A percentile compares a stretch with the other conserved stretches of the same genome.
Conservation (phyloP, 2,329 filamentous ascomycete species). For the Colletotrichum siamense region DNA sequence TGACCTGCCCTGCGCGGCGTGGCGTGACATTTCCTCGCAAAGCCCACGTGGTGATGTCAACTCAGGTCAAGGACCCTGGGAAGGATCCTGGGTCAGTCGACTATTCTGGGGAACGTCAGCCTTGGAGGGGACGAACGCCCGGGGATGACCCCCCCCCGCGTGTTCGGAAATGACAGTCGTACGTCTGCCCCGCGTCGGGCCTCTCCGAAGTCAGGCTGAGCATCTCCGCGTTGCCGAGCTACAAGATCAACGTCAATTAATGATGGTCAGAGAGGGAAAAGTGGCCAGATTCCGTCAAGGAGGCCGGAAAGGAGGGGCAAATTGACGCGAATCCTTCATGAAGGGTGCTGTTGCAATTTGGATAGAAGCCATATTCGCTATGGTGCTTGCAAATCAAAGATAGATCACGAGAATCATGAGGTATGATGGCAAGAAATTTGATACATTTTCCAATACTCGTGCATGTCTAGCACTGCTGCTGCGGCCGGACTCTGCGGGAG, state of each 20-base stretch:
- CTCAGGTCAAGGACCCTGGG: background rate
- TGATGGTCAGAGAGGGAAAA: background rate
- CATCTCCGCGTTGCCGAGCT: background rate
- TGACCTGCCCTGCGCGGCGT: background rate
- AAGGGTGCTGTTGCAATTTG: background rate
- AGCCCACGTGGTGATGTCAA: slow-evolving; percentile 22
- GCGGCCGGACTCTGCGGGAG: background rate
- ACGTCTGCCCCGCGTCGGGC: background rate
- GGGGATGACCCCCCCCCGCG: background rate
- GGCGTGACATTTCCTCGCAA: slow-evolving; percentile 22
- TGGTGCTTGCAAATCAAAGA: background rate
- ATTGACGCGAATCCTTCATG: background rate
- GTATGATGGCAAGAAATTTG: background rate
- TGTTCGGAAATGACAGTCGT: background rate
- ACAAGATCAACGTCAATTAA: background rate
- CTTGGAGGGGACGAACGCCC: background rate
- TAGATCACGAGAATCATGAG: background rate
- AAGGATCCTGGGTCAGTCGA: background rate
- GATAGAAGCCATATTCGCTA: background rate
- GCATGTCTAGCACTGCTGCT: background rate
- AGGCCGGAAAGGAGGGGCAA: background rate
- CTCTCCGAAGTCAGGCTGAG: background rate
- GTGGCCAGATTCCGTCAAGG: background rate
- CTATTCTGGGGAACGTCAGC: background rate
- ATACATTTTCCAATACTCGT: background rate